A percentile compares a stretch with the other conserved stretches of the same genome.
Evolutionary conservation across 176 grass and related monocot species (phyloP).

Genomic region (Thalia dealbata): DNA sequence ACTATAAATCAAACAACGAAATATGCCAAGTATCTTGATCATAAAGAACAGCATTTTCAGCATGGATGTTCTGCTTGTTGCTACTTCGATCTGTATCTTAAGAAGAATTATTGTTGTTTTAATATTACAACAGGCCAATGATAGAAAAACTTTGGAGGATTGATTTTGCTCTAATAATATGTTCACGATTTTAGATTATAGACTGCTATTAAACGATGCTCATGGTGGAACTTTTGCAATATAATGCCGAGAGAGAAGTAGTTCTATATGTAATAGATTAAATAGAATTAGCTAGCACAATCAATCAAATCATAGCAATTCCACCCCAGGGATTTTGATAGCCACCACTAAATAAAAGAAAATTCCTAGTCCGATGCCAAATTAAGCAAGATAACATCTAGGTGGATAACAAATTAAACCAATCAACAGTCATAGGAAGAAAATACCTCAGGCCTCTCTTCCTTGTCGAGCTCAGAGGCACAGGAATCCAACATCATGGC

Average conservation of each 20-base stretch:
- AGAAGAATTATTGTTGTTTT: not conserved
- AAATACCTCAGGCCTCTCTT: slow-evolving; percentile 82
- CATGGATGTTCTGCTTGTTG: not conserved
- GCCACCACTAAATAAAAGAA: not conserved
- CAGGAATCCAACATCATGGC: slow-evolving; percentile 98
- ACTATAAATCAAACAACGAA: not conserved
- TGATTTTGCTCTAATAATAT: not conserved
- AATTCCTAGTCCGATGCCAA: not conserved
- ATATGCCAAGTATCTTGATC: not conserved
- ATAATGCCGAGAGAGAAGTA: too few species aligned
- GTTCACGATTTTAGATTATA: too few species aligned
- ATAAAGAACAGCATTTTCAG: not conserved
- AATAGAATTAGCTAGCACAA: not conserved
- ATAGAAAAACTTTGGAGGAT: not conserved
- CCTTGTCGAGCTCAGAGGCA: slow-evolving; percentile 86
- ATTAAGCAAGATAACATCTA: not conserved
- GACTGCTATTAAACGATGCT: too few species aligned
- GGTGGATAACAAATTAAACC: not conserved
- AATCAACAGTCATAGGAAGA: not conserved
- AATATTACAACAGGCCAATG: not conserved
- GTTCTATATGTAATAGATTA: not conserved
- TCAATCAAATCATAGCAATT: not conserved
- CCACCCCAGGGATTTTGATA: not conserved
- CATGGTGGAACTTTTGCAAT: too few species aligned
- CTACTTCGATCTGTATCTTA: not conserved